A percentile compares a stretch with the other conserved stretches of the same genome.
These are phyloP conservation scores for Brassica nigra DNA, from an alignment of 345 rosid genomes.

Conservation along the genomic window DNA sequence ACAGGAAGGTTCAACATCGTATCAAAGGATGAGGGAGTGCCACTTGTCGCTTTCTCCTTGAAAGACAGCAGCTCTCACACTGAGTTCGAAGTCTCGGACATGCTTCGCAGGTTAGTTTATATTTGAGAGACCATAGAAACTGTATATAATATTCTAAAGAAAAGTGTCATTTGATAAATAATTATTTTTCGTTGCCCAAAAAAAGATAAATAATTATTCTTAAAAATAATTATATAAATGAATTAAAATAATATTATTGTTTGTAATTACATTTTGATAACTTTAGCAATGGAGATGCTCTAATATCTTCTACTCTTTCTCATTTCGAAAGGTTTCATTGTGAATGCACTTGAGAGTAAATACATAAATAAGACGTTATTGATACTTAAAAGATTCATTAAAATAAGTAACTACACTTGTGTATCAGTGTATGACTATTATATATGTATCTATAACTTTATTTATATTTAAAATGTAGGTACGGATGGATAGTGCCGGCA, in stretches of 20 bases:
- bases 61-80: neutral
- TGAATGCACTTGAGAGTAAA: neutral
- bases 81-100: neutral
- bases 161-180: neutral
- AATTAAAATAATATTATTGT: neutral
- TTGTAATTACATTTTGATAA: neutral
- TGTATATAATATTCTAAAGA: neutral
- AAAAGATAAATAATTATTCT: neutral
- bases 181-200: neutral
- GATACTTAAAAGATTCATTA: neutral
- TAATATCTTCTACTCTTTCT: neutral
- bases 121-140: neutral
- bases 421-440: neutral
- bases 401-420: neutral
- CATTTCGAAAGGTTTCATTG: neutral
- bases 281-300: neutral
- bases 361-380: neutral
- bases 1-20: neutral
- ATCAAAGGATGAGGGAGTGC: neutral
- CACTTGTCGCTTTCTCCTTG: neutral
- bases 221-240: neutral
- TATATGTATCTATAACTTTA: neutral
- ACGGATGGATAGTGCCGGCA: constrained; percentile 1
- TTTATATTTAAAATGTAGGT: neutral
- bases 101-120: neutral